Conservation (phyloP, 2,329 filamentous ascomycete species). For the Calonectria henricotiae region DNA sequence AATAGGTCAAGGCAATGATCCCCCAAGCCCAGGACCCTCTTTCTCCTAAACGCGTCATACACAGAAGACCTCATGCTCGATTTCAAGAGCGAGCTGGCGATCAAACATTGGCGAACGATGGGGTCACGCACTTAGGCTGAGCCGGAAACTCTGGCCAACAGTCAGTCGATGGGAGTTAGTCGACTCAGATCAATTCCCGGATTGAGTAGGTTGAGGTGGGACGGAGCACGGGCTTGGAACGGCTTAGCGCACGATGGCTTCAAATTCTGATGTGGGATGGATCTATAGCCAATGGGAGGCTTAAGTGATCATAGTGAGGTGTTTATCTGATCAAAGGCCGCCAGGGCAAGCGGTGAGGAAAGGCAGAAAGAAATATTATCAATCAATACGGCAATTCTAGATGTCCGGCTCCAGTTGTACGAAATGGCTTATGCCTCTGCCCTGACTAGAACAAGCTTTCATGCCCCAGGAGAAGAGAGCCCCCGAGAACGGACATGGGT, state of each 20-base stretch:
- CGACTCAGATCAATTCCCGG: slow-evolving; percentile 9
- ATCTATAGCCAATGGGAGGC: slow-evolving; percentile 31
- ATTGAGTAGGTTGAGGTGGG: slow-evolving; percentile 12
- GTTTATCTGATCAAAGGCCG: slow-evolving; percentile 37
- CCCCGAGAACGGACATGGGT: slow-evolving; percentile 32
- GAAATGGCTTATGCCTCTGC: slow-evolving; percentile 3
- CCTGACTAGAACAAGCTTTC: slow-evolving; percentile 21
- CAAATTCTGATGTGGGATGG: slow-evolving; percentile 21
- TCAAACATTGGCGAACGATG: slow-evolving; percentile 18
- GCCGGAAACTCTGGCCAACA: slow-evolving; percentile 16
- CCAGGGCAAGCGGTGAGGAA: background rate
- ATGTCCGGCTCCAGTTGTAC: background rate
- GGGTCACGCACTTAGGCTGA: background rate
- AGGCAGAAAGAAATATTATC: slow-evolving; percentile 29
- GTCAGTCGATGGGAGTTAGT: slow-evolving; percentile 12
- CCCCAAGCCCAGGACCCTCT: slow-evolving; percentile 5
- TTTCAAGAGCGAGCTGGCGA: background rate
- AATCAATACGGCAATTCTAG: background rate
- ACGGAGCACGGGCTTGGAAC: slow-evolving; percentile 9
- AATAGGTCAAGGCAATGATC: background rate
- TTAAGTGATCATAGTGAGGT: slow-evolving; percentile 15
- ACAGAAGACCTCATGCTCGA: background rate
- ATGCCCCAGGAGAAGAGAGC: slow-evolving; percentile 10
- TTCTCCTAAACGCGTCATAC: slow-evolving; percentile 10
- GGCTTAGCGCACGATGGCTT: slow-evolving; percentile 14